phyloP scores from a whole-genome alignment of 2,329 filamentous ascomycete species.

The Phaeosphaeriaceae sp. region DNA sequence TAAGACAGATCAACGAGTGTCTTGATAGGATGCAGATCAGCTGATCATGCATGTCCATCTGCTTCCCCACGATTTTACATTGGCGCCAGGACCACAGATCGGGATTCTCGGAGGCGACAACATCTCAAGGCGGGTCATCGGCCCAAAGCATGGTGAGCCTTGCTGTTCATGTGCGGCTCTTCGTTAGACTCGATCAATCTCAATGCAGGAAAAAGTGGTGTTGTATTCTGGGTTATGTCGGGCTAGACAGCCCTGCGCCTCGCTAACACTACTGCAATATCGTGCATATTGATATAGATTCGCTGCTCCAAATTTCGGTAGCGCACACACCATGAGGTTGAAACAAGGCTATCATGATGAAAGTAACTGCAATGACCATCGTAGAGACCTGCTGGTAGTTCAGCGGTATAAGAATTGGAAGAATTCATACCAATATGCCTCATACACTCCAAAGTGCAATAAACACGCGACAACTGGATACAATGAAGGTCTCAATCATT shows the following conservation, averaged over 20 bases:
- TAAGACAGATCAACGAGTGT: background rate
- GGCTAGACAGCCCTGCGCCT: background rate
- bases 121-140: background rate
- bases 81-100: background rate
- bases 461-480: background rate
- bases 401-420: background rate
- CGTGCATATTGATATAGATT: background rate
- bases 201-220: background rate
- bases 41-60: background rate
- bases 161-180: background rate
- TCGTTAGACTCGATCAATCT: background rate
- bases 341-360: background rate
- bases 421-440: background rate
- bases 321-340: background rate
- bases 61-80: background rate
- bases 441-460: background rate
- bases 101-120: background rate
- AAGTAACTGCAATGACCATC: background rate
- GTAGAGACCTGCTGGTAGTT: background rate
- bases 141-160: background rate
- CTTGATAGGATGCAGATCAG: background rate
- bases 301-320: background rate
- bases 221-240: background rate
- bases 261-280: background rate
- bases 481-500: background rate